A percentile compares a stretch with the other conserved stretches of the same genome.
phyloP scores from a whole-genome alignment of 2,329 filamentous ascomycete species.

The Aureobasidium sp. region DNA sequence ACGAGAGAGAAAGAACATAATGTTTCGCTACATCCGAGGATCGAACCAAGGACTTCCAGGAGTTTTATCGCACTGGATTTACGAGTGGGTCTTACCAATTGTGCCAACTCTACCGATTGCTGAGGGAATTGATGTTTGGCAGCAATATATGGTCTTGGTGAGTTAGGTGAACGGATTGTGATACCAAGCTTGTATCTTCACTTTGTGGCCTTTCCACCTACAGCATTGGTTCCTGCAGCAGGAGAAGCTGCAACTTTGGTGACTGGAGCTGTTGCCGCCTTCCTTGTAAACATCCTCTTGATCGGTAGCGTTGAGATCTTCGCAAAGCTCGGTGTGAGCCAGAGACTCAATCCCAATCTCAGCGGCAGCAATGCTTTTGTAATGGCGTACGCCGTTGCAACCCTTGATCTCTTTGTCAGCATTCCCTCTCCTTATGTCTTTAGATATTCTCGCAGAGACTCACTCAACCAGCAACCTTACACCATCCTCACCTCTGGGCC shows the following conservation, averaged over 20 bases:
- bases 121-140: background rate
- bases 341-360: slow-evolving; percentile 70
- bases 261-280: background rate
- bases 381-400: slow-evolving; percentile 84
- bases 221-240: background rate
- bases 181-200: background rate
- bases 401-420: slow-evolving; percentile 26
- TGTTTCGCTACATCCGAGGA: background rate
- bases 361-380: slow-evolving; percentile 79
- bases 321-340: slow-evolving; percentile 82
- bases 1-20: background rate
- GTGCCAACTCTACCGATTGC: background rate
- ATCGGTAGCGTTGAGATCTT: slow-evolving; percentile 15
- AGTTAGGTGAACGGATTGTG: background rate
- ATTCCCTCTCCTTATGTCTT: background rate
- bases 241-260: background rate
- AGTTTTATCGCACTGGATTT: background rate
- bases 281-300: slow-evolving; percentile 4
- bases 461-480: slow-evolving; percentile 51
- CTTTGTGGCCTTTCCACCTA: background rate
- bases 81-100: background rate
- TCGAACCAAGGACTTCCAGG: background rate
- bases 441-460: slow-evolving; percentile 10
- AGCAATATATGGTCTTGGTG: background rate
- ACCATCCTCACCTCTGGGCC: slow-evolving; percentile 27